Percentiles rank a stretch among this genome's conserved stretches.
Conservation (phyloP, 129 eudicot species). For the Artemisia annua region DNA sequence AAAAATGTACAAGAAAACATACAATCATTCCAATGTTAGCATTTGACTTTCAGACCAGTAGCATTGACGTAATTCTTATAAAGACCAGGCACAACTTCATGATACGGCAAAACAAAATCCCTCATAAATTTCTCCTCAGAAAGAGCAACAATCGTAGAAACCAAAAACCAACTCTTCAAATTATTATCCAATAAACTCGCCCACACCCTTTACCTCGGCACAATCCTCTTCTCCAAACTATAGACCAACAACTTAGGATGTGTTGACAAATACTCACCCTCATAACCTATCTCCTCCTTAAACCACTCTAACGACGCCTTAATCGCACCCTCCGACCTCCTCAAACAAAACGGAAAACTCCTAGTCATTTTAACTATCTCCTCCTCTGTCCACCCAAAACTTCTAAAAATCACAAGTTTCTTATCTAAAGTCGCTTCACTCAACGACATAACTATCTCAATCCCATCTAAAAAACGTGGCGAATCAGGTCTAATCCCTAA, state of each 20-base stretch:
- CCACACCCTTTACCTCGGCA: constrained; percentile 29
- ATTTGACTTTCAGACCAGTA: neutral
- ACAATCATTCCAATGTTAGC: neutral
- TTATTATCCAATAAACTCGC: constrained; percentile 31
- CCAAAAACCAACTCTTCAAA: constrained; percentile 13
- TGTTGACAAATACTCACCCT: constrained; percentile 27
- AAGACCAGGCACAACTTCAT: constrained; percentile 15
- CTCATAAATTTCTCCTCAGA: constrained; percentile 30
- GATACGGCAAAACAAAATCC: constrained; percentile 10
- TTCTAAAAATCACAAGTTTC: constrained; percentile 34
- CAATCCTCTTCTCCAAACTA: constrained; percentile 42
- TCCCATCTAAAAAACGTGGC: constrained; percentile 27
- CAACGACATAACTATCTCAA: constrained; percentile 14
- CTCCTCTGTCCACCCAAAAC: constrained; percentile 41
- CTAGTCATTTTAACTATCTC: constrained; percentile 24
- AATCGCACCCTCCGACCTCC: constrained; percentile 19
- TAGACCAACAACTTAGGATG: constrained; percentile 20
- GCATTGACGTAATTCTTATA: constrained; percentile 8
- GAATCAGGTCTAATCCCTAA: constrained; percentile 30
- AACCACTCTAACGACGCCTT: constrained; percentile 25
- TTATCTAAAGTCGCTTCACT: constrained; percentile 18
- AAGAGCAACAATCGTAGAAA: constrained; percentile 17
- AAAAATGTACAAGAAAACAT: constrained; percentile 8
- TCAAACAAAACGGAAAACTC: constrained; percentile 22
- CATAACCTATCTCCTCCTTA: constrained; percentile 37